Evolutionary conservation across 257 asterid species (phyloP).

Genomic region (Avicennia marina): DNA sequence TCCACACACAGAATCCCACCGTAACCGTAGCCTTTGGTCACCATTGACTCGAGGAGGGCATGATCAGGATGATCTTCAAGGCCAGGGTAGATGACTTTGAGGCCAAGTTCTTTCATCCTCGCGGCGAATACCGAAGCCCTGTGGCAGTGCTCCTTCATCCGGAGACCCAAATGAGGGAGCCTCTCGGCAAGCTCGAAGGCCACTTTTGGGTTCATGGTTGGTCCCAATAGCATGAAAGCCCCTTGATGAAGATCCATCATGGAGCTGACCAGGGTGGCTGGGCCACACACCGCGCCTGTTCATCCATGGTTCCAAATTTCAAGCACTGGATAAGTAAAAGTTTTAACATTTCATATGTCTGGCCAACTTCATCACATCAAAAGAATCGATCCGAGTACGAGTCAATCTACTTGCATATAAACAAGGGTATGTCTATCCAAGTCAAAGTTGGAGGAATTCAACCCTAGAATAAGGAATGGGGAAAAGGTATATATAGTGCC

Average conservation of each 20-base stretch:
- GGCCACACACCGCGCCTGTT: constrained; percentile 91
- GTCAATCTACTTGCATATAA: no score
- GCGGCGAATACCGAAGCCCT: constrained; percentile 63
- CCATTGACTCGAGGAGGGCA: constrained; percentile 36
- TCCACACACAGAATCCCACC: constrained; percentile 71
- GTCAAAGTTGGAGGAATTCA: no score
- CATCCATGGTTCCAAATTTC: no score
- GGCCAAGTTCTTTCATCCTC: constrained; percentile 63
- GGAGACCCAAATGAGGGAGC: constrained; percentile 69
- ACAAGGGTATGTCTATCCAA: no score
- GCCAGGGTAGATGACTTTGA: constrained; percentile 81
- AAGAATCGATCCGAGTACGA: no score
- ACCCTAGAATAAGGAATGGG: no score
- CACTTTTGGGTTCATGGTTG: constrained; percentile 90
- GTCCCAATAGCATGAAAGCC: constrained; percentile 80
- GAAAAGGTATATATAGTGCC: no score
- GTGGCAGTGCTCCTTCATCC: constrained; percentile 86
- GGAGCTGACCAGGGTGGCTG: constrained; percentile 71
- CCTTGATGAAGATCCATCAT: constrained; percentile 98
- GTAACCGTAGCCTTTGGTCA: constrained; percentile 50
- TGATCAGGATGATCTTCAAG: constrained; percentile 77
- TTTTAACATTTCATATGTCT: no score
- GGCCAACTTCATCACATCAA: no score
- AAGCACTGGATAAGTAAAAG: no score
- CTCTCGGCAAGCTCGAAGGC: constrained; percentile 82